phyloP scores from a whole-genome alignment of 106 monocot genomes.

The Dendrobium officinale region DNA sequence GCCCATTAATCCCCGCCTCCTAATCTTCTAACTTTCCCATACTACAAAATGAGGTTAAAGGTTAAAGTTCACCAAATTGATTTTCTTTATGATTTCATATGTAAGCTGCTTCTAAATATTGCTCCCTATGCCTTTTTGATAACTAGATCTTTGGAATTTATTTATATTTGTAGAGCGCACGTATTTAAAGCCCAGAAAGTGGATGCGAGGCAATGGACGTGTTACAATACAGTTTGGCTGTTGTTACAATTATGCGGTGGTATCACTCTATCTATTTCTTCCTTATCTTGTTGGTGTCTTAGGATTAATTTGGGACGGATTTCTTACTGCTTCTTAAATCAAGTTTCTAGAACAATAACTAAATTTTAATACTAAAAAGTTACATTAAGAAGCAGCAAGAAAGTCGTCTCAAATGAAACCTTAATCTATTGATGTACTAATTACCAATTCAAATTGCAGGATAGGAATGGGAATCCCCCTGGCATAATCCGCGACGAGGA shows the following conservation, averaged over 20 bases:
- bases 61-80: not conserved
- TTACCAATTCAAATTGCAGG: constrained; percentile 16
- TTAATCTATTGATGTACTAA: not conserved
- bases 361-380: too few relatives aligned
- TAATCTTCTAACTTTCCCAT: not conserved
- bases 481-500: constrained; percentile 44
- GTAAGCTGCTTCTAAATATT: not conserved
- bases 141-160: not conserved
- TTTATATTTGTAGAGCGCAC: constrained; percentile 48
- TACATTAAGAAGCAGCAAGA: too few relatives aligned
- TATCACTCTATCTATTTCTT: constrained; percentile 13
- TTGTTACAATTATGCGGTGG: constrained; percentile 84
- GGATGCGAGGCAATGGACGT: constrained; percentile 89
- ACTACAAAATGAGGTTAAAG: not conserved
- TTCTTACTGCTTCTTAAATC: not conserved
- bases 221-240: constrained; percentile 94
- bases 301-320: constrained; percentile 20
- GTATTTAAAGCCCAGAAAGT: constrained; percentile 74
- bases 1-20: not conserved
- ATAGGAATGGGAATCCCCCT: constrained; percentile 42
- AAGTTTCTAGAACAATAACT: too few relatives aligned
- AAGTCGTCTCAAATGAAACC: too few relatives aligned
- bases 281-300: not conserved
- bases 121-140: not conserved
- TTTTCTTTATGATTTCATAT: not conserved